Percentiles rank a stretch among this genome's conserved stretches.
Evolutionary conservation across 73 alveolate species (phyloP).

Genomic region (Paramecium sexaurelia): DNA sequence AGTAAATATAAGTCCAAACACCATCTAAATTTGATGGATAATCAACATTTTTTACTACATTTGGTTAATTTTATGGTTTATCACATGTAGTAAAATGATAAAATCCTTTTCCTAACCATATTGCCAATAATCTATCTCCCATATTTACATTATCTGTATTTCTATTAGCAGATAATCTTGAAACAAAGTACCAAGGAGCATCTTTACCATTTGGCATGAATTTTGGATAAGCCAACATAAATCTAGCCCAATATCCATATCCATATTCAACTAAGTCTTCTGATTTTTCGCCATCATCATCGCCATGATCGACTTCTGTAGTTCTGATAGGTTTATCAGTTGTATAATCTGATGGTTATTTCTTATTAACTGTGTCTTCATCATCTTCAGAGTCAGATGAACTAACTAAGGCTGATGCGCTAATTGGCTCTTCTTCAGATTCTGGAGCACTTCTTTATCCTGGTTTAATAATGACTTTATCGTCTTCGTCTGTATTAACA

Average conservation of each 20-base stretch:
- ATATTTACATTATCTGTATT: neutral
- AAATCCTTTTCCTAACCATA: constrained; percentile 52
- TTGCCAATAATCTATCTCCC: constrained; percentile 56
- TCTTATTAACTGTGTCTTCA: constrained; percentile 15
- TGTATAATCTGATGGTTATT: constrained; percentile 8
- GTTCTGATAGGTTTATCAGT: neutral
- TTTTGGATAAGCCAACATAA: constrained; percentile 41
- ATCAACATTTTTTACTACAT: constrained; percentile 13
- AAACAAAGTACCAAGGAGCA: constrained; percentile 56
- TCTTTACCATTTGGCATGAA: constrained; percentile 14
- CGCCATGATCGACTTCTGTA: neutral
- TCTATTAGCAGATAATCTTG: constrained; percentile 26
- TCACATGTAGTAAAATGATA: constrained; percentile 42
- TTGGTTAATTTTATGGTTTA: neutral
- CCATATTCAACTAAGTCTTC: constrained; percentile 41
- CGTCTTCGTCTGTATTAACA: neutral
- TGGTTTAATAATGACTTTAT: neutral
- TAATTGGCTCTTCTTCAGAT: constrained; percentile 22
- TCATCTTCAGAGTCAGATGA: constrained; percentile 52
- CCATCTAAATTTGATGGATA: constrained; percentile 31
- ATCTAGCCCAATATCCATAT: constrained; percentile 52
- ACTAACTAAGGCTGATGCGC: constrained; percentile 13
- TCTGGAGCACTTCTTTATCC: neutral
- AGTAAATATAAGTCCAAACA: constrained; percentile 56
- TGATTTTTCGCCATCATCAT: neutral